Evolutionary conservation across 2,329 filamentous ascomycete genomes (phyloP), one percentile per base, ranked within the genome.

Genomic region (Neonectria neomacrospora): DNA sequence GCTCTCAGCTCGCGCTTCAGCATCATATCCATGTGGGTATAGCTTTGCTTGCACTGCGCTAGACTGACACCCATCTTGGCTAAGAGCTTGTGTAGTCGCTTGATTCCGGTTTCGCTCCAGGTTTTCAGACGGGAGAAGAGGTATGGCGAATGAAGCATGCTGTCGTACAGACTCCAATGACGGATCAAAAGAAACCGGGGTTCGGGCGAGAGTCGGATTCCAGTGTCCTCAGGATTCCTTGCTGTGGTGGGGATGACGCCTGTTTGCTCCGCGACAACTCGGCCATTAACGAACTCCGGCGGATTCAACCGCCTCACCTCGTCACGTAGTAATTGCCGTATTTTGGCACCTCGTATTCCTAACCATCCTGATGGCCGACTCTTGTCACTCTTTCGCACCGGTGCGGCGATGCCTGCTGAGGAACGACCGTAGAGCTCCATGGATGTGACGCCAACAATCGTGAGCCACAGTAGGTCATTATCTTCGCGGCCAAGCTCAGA

Each of bases 1-100:
- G 92, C 88, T 44, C 95, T 89, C 30, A 98, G 81, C 30, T 93
- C 92, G 5, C 93, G 90, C 80, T 98, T 99, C 34, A 99, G 82
- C 78, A 97, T 90, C 89, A 97, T 96, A 79, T 98, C 95, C 94
- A 99, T 98, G 78, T 99, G 96, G 0, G 94, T 93, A 76, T 98
- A 99, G 75, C 90, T 95, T 78, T 98, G 96, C 73, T 93, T 94
- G 80, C 94, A 97, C 80, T 99, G 95, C 5, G 91, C 91, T 39
- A 98, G 83, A 74, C 93, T 97, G 58, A 99, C 92, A 32, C 96
- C 96, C 95, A 99, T 99, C 79, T 98, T 99, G 45, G 96, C 96
- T 3, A 99, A 85, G 0, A 99, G 86, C 76, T 98, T 98, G 78
- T 97, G 93, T 20, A 99, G 83, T 54, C 95, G 88, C 77, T 96